These are phyloP conservation scores for Suhomyces terraborum DNA, from an alignment of 1,139 yeast species.

Conservation along the genomic window DNA sequence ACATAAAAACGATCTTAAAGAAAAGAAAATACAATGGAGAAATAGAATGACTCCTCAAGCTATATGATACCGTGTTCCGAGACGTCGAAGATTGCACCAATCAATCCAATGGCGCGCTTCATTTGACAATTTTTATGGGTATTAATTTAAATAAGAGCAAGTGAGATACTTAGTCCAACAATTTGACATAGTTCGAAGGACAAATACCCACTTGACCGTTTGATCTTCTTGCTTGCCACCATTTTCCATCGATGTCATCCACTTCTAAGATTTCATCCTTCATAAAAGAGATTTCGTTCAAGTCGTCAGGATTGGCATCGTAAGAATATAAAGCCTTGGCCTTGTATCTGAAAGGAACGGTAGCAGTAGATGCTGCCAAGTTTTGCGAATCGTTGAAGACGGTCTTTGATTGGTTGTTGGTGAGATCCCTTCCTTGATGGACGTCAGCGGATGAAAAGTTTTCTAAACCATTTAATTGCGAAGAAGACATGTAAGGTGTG, in stretches of 20 bases:
- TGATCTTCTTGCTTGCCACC: conserved; percentile 96
- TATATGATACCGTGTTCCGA: conserved; percentile 2
- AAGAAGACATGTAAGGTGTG: conserved; percentile 53
- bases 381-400: conserved; percentile 14
- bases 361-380: conserved; percentile 18
- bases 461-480: conserved; percentile 61
- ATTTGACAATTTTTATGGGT: conserved; percentile 1
- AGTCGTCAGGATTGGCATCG: conserved; percentile 92
- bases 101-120: conserved; percentile 1
- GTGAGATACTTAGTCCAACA: conserved; percentile 42
- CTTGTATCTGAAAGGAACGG: conserved; percentile 69
- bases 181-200: conserved; percentile 89
- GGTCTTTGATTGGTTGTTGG: conserved; percentile 23
- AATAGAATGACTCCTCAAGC: conserved; percentile 6
- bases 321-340: conserved; percentile 88
- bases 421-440: conserved; percentile 37
- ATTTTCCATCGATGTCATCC: conserved; percentile 90
- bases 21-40: conserved; percentile 7
- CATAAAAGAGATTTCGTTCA: conserved; percentile 85
- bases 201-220: conserved; percentile 96
- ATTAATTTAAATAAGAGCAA: neutral
- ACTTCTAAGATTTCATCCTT: conserved; percentile 91
- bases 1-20: conserved; percentile 8
- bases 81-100: conserved; percentile 5
- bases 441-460: conserved; percentile 50